Base-by-base conservation (phyloP, 208 protist species). In the Trypanosoma lewisi region DNA sequence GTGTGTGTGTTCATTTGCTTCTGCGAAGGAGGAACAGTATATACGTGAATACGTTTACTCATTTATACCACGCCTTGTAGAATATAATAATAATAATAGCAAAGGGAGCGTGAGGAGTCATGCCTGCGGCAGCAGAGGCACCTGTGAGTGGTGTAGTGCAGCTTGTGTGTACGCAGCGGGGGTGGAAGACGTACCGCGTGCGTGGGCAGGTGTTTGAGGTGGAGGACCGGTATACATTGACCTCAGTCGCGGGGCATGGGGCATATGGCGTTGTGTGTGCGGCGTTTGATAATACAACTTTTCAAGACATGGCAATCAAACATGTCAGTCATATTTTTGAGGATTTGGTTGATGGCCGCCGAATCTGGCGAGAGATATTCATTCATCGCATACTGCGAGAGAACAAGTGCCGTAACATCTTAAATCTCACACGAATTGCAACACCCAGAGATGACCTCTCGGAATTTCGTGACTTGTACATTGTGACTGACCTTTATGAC, bases 291-390 rank as follows among this genome's bases (percentile, higher is more conserved):
- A 77, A 87, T 63, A 63, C 66, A 36, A 87, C 75, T 1, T 82
- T 91, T 14, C 55, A 83, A 44, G 82, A 96, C 12, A 97, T 99
- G 0, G 98, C 98, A 14, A 99, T 99, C 49, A 99, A 99, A 69
- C 98, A 98, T 47, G 96, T 99, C 42, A 75, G 59, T 31, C 87
- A 95, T 55, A 83, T 97, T 28, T 99, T 99, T 73, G 85, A 96
- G 25, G 90, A 98, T 57, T 45, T 97, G 1, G 94, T 97, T 33
- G 97, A 99, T 61, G 89, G 92, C 21, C 96, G 98, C 47, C 90
- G 98, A 37, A 98, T 97, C 23, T 87, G 98, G 67, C 88, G 98
- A n/a, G 98, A 99, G 67, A 89, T 99, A 39, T 62, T 94, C 37
- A 77, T 99, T 19, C 69, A 99, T 53, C 70, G 89, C 30, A 73